Base-by-base conservation (phyloP, 148 eudicot species). In the Camellia japonica region DNA sequence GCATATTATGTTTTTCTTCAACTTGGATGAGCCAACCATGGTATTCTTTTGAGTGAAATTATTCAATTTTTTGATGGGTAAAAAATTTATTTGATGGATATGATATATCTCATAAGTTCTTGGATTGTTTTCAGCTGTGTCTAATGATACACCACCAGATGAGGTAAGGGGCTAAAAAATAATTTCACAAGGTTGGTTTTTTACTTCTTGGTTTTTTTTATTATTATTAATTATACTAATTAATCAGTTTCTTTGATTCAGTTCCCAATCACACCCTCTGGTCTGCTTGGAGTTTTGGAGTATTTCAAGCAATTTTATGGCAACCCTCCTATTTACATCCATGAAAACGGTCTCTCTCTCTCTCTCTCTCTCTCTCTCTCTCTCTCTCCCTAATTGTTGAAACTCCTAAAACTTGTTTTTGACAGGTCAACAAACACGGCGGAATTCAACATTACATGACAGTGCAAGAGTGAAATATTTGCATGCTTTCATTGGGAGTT, bases 301-400 rank as follows among this genome's bases (percentile, higher is more conserved):
- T 67, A 83, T 12, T 83, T 90, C 86, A 90, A 90, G 80, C 80
- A 82, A 71, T 71, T 76, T 65, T 90, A 86, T 64, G 83, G 77
- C 23, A 88, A 90, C 64, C 90, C 88, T 83, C 82, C 88, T 3
- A 85, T 90, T 52, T 88, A 83, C 38, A 82, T 88, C 51, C 81
- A 88, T n/a, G 92, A 90, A 84, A 86, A 88, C 68, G 89, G 90
- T 90, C 7, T 49, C 52, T 49, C 52, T 49, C 52, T 49, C 63
- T 73, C 68, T 84, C 47, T 18, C 59, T 75, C 16, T 64, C 20
- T 63, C 14, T 46, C 74, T n/a, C 52, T 60, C 66, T 41, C 69
- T 20, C 69, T 54, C 58, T 54, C 23, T 23, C 38, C 13, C 15
- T 13, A 30, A 67, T 38, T 68, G 4, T 38, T 68, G 23, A 56